phyloP scores from a whole-genome alignment of 1,284 basidiomycete species.

The Hypsizygus ulmarius region DNA sequence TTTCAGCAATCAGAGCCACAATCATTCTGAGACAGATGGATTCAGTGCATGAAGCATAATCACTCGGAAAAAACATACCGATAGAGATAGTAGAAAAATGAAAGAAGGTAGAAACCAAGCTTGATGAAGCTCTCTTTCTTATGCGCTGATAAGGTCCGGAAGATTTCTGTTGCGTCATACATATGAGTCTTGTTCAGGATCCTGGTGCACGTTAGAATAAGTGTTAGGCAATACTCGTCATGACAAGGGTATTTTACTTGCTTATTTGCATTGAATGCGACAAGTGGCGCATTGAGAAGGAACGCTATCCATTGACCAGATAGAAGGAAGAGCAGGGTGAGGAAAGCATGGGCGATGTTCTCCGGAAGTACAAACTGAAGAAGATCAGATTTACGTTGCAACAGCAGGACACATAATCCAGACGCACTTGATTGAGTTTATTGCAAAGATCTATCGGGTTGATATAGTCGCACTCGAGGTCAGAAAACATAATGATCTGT shows the following conservation, averaged over 20 bases:
- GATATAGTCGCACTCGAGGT: conserved; percentile 98
- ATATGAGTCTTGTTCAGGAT: conserved; percentile 94
- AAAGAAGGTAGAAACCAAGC: conserved; percentile 91
- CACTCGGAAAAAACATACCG: conserved; percentile 44
- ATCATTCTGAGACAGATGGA: conserved; percentile 63
- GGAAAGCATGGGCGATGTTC: conserved; percentile 92
- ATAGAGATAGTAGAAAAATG: conserved; percentile 97
- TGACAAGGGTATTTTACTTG: conserved; percentile 38
- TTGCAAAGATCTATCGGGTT: conserved; percentile 99
- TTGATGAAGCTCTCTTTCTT: conserved; percentile 98
- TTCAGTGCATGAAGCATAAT: conserved; percentile 3
- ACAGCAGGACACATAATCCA: background rate
- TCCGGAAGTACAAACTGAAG: conserved; percentile 94
- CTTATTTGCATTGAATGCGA: conserved; percentile 96
- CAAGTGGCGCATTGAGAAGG: conserved; percentile 86
- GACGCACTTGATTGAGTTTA: conserved; percentile 92
- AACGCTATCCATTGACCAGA: conserved; percentile 96
- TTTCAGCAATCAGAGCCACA: conserved; percentile 80
- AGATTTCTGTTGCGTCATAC: conserved; percentile 99
- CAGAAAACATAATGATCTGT: conserved; percentile 99
- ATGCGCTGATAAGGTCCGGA: conserved; percentile 90
- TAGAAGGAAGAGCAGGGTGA: conserved; percentile 86
- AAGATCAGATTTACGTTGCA: background rate
- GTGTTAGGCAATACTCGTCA: conserved; percentile 1
- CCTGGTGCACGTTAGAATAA: conserved; percentile 41